Conservation (phyloP, 768 basidiomycete species). For the Kwoniella dejecticola region DNA sequence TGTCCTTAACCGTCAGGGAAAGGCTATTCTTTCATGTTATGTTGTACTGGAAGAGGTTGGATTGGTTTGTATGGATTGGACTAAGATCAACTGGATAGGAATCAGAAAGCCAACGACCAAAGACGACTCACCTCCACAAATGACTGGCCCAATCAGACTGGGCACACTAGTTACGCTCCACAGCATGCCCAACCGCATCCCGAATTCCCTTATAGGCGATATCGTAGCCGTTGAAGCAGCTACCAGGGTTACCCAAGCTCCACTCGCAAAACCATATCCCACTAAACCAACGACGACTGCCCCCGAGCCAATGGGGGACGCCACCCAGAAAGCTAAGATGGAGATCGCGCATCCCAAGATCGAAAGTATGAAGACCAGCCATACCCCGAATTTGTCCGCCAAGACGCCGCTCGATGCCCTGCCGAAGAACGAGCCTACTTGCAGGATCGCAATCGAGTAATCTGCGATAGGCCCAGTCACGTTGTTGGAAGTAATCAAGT, state of each 20-base stretch:
- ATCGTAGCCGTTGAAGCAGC: constrained; percentile 45
- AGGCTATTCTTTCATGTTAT: no score
- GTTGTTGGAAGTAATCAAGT: constrained; percentile 37
- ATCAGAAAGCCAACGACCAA: neutral
- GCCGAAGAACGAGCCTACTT: constrained; percentile 49
- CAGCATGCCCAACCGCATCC: constrained; percentile 51
- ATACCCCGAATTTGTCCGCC: constrained; percentile 45
- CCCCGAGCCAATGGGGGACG: constrained; percentile 26
- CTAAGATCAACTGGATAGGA: no score
- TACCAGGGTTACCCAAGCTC: constrained; percentile 48
- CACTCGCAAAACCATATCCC: constrained; percentile 44
- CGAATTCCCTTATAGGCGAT: constrained; percentile 48
- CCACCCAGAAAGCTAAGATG: constrained; percentile 48
- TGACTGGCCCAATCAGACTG: constrained; percentile 43
- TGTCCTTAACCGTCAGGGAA: no score
- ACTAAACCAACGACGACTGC: constrained; percentile 44
- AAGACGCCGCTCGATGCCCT: constrained; percentile 42
- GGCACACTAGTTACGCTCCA: constrained; percentile 42
- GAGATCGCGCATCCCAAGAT: constrained; percentile 28
- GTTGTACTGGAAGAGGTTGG: no score
- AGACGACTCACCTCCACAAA: constrained; percentile 41
- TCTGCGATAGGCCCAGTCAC: constrained; percentile 24
- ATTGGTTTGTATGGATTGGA: no score
- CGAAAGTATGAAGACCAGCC: constrained; percentile 35
- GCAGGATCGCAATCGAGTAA: constrained; percentile 51